These are phyloP conservation scores for Saksenaea oblongispora DNA, from an alignment of 371 early-diverging fungal genomes.

Conservation along the genomic window DNA sequence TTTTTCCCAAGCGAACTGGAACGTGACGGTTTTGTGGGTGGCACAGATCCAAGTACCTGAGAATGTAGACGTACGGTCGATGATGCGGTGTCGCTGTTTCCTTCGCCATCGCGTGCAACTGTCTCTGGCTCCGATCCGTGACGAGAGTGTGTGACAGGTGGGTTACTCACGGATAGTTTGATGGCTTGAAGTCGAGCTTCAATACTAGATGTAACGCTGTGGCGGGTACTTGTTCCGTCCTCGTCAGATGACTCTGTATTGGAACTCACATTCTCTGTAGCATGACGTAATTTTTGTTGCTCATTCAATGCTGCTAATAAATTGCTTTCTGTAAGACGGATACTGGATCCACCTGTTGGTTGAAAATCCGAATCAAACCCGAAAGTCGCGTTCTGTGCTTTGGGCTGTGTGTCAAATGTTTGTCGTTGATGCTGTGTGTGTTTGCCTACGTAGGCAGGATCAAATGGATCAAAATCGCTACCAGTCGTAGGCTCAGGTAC, in stretches of 20 bases:
- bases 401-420: neutral
- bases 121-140: neutral
- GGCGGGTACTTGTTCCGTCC: neutral
- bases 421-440: neutral
- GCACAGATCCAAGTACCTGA: neutral
- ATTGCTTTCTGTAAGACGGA: neutral
- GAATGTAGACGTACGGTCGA: neutral
- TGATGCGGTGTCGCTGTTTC: neutral
- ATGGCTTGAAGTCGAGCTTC: conserved; percentile 35
- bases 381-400: conserved; percentile 6
- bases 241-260: conserved; percentile 4
- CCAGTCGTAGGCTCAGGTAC: neutral
- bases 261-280: conserved; percentile 7
- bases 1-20: neutral
- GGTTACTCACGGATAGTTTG: neutral
- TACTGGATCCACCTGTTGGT: neutral
- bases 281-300: neutral
- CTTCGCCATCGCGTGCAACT: neutral
- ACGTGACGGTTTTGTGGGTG: neutral
- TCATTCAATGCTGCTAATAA: neutral
- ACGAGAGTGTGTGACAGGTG: neutral
- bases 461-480: conserved; percentile 8
- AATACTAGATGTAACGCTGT: conserved; percentile 31
- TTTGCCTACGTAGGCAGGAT: conserved; percentile 4
- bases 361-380: conserved; percentile 29